Evolutionary conservation across 768 basidiomycete genomes (phyloP).

Genomic region (Leccinum longicurvipes): DNA sequence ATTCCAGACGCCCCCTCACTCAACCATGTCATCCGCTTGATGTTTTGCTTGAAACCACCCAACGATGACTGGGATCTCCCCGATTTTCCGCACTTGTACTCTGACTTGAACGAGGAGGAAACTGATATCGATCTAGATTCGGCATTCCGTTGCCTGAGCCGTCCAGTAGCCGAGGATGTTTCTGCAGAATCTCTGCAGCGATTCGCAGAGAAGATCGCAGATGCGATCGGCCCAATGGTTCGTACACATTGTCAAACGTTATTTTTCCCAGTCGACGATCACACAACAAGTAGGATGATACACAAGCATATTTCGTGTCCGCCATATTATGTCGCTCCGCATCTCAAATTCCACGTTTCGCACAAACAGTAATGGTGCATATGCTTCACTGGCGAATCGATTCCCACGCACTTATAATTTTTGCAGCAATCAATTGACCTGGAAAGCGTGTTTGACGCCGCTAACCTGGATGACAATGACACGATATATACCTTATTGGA

Average conservation of each 20-base stretch:
- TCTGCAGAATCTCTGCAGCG: slow-evolving; percentile 45
- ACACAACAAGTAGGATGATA: slow-evolving; percentile 38
- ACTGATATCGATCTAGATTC: slow-evolving; percentile 56
- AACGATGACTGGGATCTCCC: slow-evolving; percentile 79
- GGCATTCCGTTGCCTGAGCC: slow-evolving; percentile 49
- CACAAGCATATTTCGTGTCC: slow-evolving; percentile 59
- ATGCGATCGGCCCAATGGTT: slow-evolving; percentile 58
- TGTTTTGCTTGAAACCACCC: slow-evolving; percentile 76
- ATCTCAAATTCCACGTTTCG: slow-evolving; percentile 55
- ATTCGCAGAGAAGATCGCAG: slow-evolving; percentile 56
- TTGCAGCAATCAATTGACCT: slow-evolving; percentile 58
- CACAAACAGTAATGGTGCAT: slow-evolving; percentile 47
- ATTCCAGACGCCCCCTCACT: slow-evolving; percentile 64
- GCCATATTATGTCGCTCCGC: slow-evolving; percentile 62
- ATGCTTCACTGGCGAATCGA: neutral
- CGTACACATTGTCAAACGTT: slow-evolving; percentile 12
- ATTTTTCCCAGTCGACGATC: slow-evolving; percentile 1
- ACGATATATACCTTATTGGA: slow-evolving; percentile 58
- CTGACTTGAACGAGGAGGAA: slow-evolving; percentile 53
- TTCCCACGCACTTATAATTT: slow-evolving; percentile 8
- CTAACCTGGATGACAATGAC: slow-evolving; percentile 47
- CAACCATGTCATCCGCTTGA: slow-evolving; percentile 61
- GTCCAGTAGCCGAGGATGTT: slow-evolving; percentile 59
- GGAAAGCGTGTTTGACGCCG: slow-evolving; percentile 49
- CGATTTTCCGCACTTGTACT: slow-evolving; percentile 67